Conservation (phyloP, 2,329 filamentous ascomycete species). For the Ophiostoma piceae region DNA sequence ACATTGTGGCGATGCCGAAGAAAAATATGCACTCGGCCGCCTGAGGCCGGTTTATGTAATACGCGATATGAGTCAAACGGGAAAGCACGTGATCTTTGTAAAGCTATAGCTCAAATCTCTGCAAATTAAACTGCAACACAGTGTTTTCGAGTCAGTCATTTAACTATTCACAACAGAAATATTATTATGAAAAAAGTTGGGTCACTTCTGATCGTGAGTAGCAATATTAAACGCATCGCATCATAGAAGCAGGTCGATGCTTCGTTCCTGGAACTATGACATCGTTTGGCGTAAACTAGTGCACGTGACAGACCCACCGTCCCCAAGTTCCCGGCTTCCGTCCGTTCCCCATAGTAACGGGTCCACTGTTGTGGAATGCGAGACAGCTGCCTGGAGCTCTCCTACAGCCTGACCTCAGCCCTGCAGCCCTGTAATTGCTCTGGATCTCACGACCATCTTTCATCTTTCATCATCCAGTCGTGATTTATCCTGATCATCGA, state of each 20-base stretch:
- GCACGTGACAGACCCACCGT: not conserved
- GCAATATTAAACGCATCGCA: not conserved
- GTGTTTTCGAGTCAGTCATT: no score
- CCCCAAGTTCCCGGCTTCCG: not conserved
- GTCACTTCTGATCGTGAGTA: not conserved
- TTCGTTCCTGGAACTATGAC: not conserved
- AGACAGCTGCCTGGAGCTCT: constrained; percentile 12
- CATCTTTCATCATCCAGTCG: not conserved
- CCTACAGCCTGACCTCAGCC: not conserved
- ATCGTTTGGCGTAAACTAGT: constrained; percentile 1
- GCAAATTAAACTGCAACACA: no score
- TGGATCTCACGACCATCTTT: not conserved
- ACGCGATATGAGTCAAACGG: constrained; percentile 13
- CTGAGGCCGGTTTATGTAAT: not conserved
- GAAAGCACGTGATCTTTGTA: constrained; percentile 8
- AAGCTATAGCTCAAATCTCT: no score
- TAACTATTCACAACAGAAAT: no score
- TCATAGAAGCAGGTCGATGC: not conserved
- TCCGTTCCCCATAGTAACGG: constrained; percentile 2
- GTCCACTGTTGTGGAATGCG: constrained; percentile 3
- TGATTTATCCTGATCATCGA: not conserved
- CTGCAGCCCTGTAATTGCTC: not conserved
- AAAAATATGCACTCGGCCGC: not conserved
- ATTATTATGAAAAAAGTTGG: no score
- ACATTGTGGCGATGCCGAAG: not conserved